These are phyloP conservation scores for Diaporthe helianthi DNA, from an alignment of 2,329 filamentous ascomycete genomes.

Conservation along the genomic window DNA sequence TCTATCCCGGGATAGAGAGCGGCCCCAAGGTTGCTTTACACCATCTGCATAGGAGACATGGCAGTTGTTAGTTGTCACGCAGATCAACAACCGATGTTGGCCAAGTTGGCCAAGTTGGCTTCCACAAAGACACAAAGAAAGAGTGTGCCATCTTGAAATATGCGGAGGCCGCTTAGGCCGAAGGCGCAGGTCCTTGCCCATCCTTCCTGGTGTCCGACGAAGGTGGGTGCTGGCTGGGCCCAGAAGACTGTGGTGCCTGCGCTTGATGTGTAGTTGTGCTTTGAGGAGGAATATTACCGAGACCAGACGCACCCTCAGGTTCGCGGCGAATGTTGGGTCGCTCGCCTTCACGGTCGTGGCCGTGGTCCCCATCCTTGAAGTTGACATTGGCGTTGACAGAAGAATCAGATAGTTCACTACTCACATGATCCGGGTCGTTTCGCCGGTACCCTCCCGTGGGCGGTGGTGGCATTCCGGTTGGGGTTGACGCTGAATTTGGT, in stretches of 20 bases:
- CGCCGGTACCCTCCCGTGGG: conserved; percentile 37
- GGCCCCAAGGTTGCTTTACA: conserved; percentile 26
- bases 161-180: conserved; percentile 5
- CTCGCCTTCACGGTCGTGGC: not conserved
- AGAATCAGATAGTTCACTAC: conserved; percentile 31
- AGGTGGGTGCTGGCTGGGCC: not conserved
- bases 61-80: conserved; percentile 18
- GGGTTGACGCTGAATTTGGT: conserved; percentile 38
- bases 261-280: conserved; percentile 1
- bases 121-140: not conserved
- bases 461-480: conserved; percentile 36
- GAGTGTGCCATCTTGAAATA: not conserved
- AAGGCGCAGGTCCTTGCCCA: not conserved
- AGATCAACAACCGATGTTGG: not conserved
- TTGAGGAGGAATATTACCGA: conserved; percentile 25
- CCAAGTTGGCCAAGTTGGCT: conserved; percentile 10
- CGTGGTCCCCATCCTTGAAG: conserved; percentile 1
- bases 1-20: conserved; percentile 5
- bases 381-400: conserved; percentile 27
- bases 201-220: conserved; percentile 12
- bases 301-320: conserved; percentile 32
- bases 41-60: conserved; percentile 30
- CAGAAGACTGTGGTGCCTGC: not conserved
- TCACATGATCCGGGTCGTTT: conserved; percentile 35
- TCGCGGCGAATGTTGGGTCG: conserved; percentile 14